Evolutionary conservation across 2,329 filamentous ascomycete species (phyloP).

Genomic region (Lecanosticta acicola): DNA sequence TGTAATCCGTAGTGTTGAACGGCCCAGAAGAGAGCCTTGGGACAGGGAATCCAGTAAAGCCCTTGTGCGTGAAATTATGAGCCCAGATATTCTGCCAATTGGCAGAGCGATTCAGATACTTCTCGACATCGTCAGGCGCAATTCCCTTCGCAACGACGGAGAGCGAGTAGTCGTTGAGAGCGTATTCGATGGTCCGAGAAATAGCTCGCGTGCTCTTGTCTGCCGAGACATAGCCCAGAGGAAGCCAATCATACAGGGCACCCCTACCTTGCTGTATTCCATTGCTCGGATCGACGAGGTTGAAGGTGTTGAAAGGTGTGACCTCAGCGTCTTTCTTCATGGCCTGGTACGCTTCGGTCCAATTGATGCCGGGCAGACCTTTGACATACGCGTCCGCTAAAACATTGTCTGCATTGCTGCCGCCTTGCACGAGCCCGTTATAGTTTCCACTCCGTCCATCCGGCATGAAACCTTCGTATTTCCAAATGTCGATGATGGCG

Average conservation of each 20-base stretch:
- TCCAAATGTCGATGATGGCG: conserved; percentile 63
- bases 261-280: conserved; percentile 40
- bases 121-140: conserved; percentile 36
- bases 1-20: conserved; percentile 34
- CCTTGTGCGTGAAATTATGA: conserved; percentile 32
- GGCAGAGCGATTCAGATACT: conserved; percentile 36
- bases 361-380: conserved; percentile 30
- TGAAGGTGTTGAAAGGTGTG: conserved; percentile 28
- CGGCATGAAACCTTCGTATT: conserved; percentile 33
- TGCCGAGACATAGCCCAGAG: conserved; percentile 37
- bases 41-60: conserved; percentile 31
- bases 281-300: conserved; percentile 27
- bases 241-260: conserved; percentile 41
- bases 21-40: conserved; percentile 25
- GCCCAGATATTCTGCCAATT: conserved; percentile 43
- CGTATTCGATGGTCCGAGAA: conserved; percentile 40
- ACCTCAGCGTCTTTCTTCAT: conserved; percentile 35
- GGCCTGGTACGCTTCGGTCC: conserved; percentile 31
- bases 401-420: conserved; percentile 34
- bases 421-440: conserved; percentile 34
- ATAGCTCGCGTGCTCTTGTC: conserved; percentile 35
- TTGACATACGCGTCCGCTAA: conserved; percentile 34
- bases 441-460: conserved; percentile 33
- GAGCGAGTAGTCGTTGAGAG: conserved; percentile 41
- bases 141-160: conserved; percentile 38